A percentile compares a stretch with the other conserved stretches of the same genome.
These are phyloP conservation scores for Bipolaris bicolor DNA, from an alignment of 2,329 filamentous ascomycete genomes.

Conservation along the genomic window DNA sequence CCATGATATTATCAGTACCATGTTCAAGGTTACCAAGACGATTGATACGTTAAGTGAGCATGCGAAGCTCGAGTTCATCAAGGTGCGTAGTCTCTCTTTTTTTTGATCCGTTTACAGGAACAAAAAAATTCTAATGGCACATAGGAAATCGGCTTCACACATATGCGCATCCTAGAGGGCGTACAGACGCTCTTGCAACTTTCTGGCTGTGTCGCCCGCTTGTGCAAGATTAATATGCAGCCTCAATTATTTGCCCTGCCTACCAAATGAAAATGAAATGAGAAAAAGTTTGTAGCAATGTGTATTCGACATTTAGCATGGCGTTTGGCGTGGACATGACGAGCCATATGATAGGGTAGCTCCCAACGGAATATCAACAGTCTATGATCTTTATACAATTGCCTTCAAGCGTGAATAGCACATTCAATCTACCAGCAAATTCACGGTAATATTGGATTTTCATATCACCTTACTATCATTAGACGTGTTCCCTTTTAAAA, in stretches of 20 bases:
- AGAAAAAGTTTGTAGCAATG: slow-evolving; percentile 5
- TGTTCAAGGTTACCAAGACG: slow-evolving; percentile 98
- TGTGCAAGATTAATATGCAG: slow-evolving; percentile 97
- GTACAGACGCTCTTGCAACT: slow-evolving; percentile 94
- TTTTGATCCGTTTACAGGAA: too few relatives aligned
- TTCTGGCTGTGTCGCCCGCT: slow-evolving; percentile 86
- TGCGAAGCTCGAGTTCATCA: slow-evolving; percentile 95
- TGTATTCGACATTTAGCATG: slow-evolving; percentile 40
- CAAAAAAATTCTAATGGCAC: slow-evolving; percentile 1
- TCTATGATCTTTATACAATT: not conserved
- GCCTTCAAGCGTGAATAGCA: not conserved
- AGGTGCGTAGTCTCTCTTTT: slow-evolving; percentile 45
- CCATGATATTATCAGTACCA: slow-evolving; percentile 98
- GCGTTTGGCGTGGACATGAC: slow-evolving; percentile 28
- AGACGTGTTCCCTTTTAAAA: not conserved
- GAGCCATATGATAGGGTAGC: not conserved
- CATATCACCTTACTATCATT: not conserved
- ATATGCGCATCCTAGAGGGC: slow-evolving; percentile 98
- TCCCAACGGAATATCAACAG: too few relatives aligned
- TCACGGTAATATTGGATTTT: not conserved
- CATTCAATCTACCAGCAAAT: not conserved
- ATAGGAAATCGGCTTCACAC: slow-evolving; percentile 92
- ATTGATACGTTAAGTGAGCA: slow-evolving; percentile 92
- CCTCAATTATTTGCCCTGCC: slow-evolving; percentile 72
- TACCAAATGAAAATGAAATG: slow-evolving; percentile 21